These are phyloP conservation scores for Xerocomus potaroensis DNA, from an alignment of 768 basidiomycete genomes.

Conservation along the genomic window DNA sequence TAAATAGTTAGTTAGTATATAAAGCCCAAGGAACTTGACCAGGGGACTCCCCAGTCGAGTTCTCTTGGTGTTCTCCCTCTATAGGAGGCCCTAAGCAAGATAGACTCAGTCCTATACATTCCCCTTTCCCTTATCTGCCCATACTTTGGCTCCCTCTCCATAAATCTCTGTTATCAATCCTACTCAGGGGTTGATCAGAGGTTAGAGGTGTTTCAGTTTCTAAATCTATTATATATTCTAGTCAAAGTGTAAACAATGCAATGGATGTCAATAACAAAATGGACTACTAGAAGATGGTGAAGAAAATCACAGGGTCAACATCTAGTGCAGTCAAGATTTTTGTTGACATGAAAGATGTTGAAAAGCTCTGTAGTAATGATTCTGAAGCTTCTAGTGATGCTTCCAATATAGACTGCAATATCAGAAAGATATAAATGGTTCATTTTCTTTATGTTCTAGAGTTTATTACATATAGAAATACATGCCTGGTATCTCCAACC, in stretches of 20 bases:
- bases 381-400: neutral
- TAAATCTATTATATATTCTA: neutral
- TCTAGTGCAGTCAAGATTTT: neutral
- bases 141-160: too few relatives aligned
- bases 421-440: neutral
- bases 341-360: neutral
- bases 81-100: too few relatives aligned
- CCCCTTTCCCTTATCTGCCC: too few relatives aligned
- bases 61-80: too few relatives aligned
- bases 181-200: too few relatives aligned
- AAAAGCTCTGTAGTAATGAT: neutral
- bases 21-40: too few relatives aligned
- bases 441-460: neutral
- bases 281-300: slow-evolving; percentile 1
- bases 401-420: too few relatives aligned
- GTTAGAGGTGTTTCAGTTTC: too few relatives aligned
- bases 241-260: neutral
- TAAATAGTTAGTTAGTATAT: too few relatives aligned
- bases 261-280: neutral
- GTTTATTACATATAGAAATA: neutral
- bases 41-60: too few relatives aligned
- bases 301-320: neutral
- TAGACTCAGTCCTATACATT: too few relatives aligned
- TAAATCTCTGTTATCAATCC: too few relatives aligned
- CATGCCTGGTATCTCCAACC: neutral